A percentile compares a stretch with the other conserved stretches of the same genome.
Evolutionary conservation across 2,329 filamentous ascomycete species (phyloP).

Genomic region (Fusarium solani-melongenae): DNA sequence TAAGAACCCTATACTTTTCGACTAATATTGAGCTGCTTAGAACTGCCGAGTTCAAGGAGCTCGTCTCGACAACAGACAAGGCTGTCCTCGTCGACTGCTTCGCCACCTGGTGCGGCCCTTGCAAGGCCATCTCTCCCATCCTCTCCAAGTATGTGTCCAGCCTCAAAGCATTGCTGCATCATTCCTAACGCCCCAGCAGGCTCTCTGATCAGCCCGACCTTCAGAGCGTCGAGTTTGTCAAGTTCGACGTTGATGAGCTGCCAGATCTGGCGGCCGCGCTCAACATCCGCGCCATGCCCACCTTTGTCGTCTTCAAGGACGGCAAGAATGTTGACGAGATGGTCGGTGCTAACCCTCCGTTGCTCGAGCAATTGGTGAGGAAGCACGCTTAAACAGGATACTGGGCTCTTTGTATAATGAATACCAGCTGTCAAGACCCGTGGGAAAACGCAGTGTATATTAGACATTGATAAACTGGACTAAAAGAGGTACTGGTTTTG

Average conservation of each 20-base stretch:
- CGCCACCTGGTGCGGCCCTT: conserved; percentile 87
- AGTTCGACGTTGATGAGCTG: conserved; percentile 90
- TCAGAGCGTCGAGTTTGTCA: conserved; percentile 78
- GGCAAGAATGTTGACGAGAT: conserved; percentile 79
- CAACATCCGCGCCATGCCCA: conserved; percentile 90
- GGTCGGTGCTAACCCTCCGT: conserved; percentile 80
- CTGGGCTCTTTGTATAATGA: background rate
- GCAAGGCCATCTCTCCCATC: conserved; percentile 87
- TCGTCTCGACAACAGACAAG: conserved; percentile 62
- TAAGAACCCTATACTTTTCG: background rate
- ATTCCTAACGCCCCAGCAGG: conserved; percentile 15
- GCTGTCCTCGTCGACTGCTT: conserved; percentile 78
- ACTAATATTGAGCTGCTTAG: background rate
- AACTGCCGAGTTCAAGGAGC: conserved; percentile 67
- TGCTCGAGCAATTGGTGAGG: conserved; percentile 29
- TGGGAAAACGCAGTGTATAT: conserved; percentile 10
- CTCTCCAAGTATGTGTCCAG: conserved; percentile 54
- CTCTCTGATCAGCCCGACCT: conserved; percentile 55
- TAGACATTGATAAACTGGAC: conserved; percentile 5
- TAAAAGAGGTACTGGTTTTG: background rate
- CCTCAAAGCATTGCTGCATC: background rate
- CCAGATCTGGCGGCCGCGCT: conserved; percentile 80
- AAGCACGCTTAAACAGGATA: conserved; percentile 8
- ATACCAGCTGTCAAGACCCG: background rate
- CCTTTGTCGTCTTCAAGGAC: conserved; percentile 86